Evolutionary conservation across 306 rosid species (phyloP).

Genomic region (Albizia julibrissin): DNA sequence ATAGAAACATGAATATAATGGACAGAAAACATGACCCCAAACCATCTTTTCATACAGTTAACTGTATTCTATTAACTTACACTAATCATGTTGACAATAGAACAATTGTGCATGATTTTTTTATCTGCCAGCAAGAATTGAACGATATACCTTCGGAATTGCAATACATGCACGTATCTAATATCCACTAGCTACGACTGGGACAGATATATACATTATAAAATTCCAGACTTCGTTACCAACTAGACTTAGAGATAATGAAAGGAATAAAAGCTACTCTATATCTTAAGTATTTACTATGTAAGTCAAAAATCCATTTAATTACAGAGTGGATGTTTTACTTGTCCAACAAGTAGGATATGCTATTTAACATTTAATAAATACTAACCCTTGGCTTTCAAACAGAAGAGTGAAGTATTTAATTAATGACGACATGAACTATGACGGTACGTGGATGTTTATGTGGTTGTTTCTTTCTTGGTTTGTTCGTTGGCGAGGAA

Average conservation of each 20-base stretch:
- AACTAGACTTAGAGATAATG: conserved; percentile 32
- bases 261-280: conserved; percentile 6
- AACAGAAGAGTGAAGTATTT: conserved; percentile 15
- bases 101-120: conserved; percentile 11
- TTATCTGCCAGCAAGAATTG: not conserved
- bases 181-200: conserved; percentile 22
- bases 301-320: conserved; percentile 1
- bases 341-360: conserved; percentile 29
- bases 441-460: conserved; percentile 32
- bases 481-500: conserved; percentile 55
- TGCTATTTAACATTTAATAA: conserved; percentile 18
- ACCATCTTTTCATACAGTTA: not conserved
- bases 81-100: not conserved
- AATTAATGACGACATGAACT: conserved; percentile 52
- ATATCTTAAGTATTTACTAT: not conserved
- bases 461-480: conserved; percentile 35
- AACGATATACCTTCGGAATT: conserved; percentile 35
- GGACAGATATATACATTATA: conserved; percentile 14
- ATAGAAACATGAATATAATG: too few relatives aligned
- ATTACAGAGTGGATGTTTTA: conserved; percentile 12
- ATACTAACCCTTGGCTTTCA: not conserved
- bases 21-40: not conserved
- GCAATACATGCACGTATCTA: conserved; percentile 11
- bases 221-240: conserved; percentile 35
- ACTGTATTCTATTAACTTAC: not conserved